Base-by-base conservation (phyloP, 1,284 basidiomycete genomes). In the Leucoagaricus sp. region DNA sequence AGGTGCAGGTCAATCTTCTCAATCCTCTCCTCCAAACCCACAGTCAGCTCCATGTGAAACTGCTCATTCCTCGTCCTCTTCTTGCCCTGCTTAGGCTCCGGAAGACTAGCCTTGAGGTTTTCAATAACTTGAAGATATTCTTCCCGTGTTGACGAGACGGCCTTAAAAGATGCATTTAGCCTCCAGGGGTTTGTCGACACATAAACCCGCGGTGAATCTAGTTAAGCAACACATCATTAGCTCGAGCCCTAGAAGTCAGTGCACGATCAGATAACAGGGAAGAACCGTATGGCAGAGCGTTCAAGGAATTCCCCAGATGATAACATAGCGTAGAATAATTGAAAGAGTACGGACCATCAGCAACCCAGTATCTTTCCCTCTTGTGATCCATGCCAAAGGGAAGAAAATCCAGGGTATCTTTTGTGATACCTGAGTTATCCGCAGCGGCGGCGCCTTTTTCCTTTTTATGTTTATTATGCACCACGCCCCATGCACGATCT, bases 121-220 rank as follows among this genome's bases (percentile, higher is more conserved):
- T 86, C 85, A 58, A 91, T 76, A 47, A 83, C 69, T 15, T 73
- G 75, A 26, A 85, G 60, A 65, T 91, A 92, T 66, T 92, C 88
- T 51, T 86, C 85, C 41, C 80, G 79, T 17, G 86, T 86, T 3
- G 86, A 86, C 4, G 87, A 82, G 50, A 87, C 71, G 15, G 84
- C 78, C 62, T 85, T 79, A 66, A 92, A 89, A 25, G 84, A 84
- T 26, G 88, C 83, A 15, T 86, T 83, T 34, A 86, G 85, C 74
- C 91, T 93, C 91, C 90, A 93, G 29, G 90, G 90, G 68, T 93
- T 93, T 9, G 87, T 89, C 28, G 91, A 92, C 33, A 81, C 72
- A 66, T 90, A 93, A 56, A 92, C 73, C 59, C 90, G 83, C 40
- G 90, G 87, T 50, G 91, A 92, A 75, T 89, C 90, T 93, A 44